Evolutionary conservation across 176 grass and related monocot species (phyloP).

Genomic region (Oryza officinalis): DNA sequence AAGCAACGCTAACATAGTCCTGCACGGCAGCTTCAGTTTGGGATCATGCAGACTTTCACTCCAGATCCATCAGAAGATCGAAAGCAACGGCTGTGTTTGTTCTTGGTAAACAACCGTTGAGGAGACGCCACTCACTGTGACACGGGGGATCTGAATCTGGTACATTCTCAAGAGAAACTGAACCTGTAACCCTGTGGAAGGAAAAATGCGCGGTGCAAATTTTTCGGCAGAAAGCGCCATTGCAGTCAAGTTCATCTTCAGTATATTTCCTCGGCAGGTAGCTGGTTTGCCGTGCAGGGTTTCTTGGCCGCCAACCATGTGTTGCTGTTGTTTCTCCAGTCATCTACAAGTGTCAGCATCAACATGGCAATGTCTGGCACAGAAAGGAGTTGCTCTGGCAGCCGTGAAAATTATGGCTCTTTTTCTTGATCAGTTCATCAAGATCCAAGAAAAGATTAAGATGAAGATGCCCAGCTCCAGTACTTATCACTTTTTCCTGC

Average conservation of each 20-base stretch:
- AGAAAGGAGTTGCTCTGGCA: not conserved
- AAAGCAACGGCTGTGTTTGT: constrained; percentile 35
- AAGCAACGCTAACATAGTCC: constrained; percentile 18
- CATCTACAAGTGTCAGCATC: not conserved
- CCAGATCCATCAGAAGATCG: not conserved
- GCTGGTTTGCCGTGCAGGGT: not conserved
- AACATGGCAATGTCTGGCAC: not conserved
- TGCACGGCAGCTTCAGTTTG: constrained; percentile 30
- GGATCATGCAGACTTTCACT: constrained; percentile 11
- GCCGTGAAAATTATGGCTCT: not conserved
- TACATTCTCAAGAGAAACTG: not conserved
- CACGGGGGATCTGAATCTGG: constrained; percentile 26
- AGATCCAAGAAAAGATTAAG: not conserved
- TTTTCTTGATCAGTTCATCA: not conserved
- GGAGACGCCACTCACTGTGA: not conserved
- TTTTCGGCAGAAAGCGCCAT: not conserved
- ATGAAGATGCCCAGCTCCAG: not conserved
- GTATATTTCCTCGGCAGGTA: constrained; percentile 2
- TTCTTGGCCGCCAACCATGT: not conserved
- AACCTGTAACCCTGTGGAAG: not conserved
- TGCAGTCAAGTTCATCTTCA: not conserved
- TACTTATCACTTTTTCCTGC: not conserved
- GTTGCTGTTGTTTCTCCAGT: not conserved
- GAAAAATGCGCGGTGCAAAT: not conserved
- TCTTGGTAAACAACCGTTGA: not conserved